Base-by-base conservation (phyloP, 2,329 filamentous ascomycete genomes). In the Exophiala sideris region DNA sequence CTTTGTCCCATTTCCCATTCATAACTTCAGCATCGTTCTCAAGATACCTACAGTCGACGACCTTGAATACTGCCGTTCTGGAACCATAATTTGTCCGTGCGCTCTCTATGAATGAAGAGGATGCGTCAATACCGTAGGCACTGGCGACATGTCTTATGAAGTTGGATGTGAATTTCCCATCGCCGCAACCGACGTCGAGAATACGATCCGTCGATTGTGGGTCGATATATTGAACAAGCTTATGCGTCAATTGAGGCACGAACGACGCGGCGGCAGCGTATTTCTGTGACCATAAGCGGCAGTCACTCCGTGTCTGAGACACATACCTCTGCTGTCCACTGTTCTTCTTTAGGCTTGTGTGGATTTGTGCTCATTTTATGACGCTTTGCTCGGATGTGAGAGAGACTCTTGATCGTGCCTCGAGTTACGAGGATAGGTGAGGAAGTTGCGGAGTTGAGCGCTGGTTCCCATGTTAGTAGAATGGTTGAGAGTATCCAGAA, bases 131-230 rank as follows among this genome's bases (percentile, higher is more conserved):
- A 3, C 83, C 84, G 56, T 83, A 73, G 32, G 85, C 73, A 0
- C 78, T 78, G 0, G 52, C 70, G 2, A 80, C 80, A 14, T 47
- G 71, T 63, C 7, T 73, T 62, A 75, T 74, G 49, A 85, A 77
- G 47, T 83, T 74, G 2, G 78, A 66, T 35, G 82, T 79, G 56
- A 86, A 71, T 20, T 84, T 73, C 34, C 82, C 83, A 66, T 86
- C 83, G 40, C 84, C 84, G 61, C 84, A 87, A 11, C 84, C 84
- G 49, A 87, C 69, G 59, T 87, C 84, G 1, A 87, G 71, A 18
- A 87, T 75, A 12, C 71, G 66, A 64, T 87, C 83, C 58, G 81
- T 77, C 24, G 76, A 73, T 53, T 82, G 74, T 0, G 83, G 75
- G 59, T 84, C 76, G 0, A 87, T 72, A 77, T 81, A 85, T 42